These are phyloP conservation scores for Carex kokanica DNA, from an alignment of 176 grass and related monocot species.

Conservation along the genomic window DNA sequence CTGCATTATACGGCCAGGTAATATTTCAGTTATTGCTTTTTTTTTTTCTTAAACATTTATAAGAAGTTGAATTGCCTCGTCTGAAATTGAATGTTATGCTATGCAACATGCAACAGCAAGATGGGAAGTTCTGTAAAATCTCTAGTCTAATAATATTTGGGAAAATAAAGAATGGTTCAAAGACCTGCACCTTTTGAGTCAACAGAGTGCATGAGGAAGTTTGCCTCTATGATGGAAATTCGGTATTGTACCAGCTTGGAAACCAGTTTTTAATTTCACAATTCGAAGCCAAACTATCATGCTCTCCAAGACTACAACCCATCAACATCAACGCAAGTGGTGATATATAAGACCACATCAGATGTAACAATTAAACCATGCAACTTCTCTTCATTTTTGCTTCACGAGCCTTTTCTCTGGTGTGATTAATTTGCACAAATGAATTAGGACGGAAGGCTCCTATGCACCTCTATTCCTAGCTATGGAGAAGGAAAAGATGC, in stretches of 20 bases:
- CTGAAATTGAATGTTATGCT: background rate
- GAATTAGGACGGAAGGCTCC: slow-evolving; percentile 60
- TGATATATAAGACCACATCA: background rate
- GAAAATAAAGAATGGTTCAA: background rate
- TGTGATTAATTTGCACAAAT: background rate
- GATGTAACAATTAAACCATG: background rate
- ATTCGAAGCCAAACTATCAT: background rate
- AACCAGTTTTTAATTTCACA: background rate
- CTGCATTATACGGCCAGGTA: slow-evolving; percentile 61
- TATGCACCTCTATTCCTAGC: slow-evolving; percentile 52
- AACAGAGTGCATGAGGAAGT: background rate
- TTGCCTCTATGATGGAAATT: background rate
- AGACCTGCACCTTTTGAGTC: background rate
- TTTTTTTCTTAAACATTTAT: background rate
- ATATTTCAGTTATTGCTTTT: background rate
- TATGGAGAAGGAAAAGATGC: slow-evolving; percentile 59
- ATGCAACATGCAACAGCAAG: background rate
- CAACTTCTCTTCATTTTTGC: background rate
- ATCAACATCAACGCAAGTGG: background rate
- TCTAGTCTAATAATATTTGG: background rate
- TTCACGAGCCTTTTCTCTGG: background rate
- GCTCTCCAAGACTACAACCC: background rate
- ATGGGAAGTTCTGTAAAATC: background rate
- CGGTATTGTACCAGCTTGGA: background rate
- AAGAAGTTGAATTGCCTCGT: background rate